These are phyloP conservation scores for Pichia inconspicua DNA, from an alignment of 1,139 yeast species.

Conservation along the genomic window DNA sequence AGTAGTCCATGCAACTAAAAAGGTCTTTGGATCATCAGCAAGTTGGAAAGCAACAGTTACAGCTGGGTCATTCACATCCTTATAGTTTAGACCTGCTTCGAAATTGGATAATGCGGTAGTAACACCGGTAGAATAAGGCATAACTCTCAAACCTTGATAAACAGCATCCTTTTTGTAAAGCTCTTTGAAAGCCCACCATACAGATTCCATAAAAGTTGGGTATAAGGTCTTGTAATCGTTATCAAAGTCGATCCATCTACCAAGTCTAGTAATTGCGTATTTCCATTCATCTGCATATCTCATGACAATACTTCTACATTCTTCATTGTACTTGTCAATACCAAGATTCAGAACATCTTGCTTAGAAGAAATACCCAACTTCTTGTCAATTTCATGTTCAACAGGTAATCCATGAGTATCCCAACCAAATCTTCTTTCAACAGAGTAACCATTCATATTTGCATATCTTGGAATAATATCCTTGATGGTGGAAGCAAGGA, in stretches of 20 bases:
- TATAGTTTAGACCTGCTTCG: slow-evolving; percentile 97
- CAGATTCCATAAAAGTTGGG: slow-evolving; percentile 94
- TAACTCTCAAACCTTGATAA: slow-evolving; percentile 90
- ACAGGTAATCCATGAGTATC: slow-evolving; percentile 98
- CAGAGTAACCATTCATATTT: slow-evolving; percentile 93
- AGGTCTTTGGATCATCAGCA: slow-evolving; percentile 69
- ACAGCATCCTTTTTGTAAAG: slow-evolving; percentile 78
- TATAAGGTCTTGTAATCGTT: slow-evolving; percentile 96
- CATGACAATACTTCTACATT: slow-evolving; percentile 96
- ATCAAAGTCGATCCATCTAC: slow-evolving; percentile 99
- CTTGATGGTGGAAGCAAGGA: slow-evolving; percentile 91
- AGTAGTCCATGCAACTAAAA: slow-evolving; percentile 96
- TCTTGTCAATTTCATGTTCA: slow-evolving; percentile 97
- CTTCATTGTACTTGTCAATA: slow-evolving; percentile 85
- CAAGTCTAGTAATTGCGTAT: slow-evolving; percentile 82
- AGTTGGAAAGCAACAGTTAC: slow-evolving; percentile 87
- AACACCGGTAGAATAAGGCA: slow-evolving; percentile 97
- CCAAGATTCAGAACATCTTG: slow-evolving; percentile 93
- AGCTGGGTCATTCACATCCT: slow-evolving; percentile 95
- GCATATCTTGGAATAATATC: slow-evolving; percentile 98
- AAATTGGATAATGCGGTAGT: slow-evolving; percentile 96
- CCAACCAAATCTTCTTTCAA: slow-evolving; percentile 98
- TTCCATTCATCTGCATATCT: slow-evolving; percentile 95
- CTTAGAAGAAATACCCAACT: slow-evolving; percentile 85
- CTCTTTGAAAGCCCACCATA: slow-evolving; percentile 98